Conservation (phyloP, 176 grass and related monocot genomes). For the Saccharum spontaneum region DNA sequence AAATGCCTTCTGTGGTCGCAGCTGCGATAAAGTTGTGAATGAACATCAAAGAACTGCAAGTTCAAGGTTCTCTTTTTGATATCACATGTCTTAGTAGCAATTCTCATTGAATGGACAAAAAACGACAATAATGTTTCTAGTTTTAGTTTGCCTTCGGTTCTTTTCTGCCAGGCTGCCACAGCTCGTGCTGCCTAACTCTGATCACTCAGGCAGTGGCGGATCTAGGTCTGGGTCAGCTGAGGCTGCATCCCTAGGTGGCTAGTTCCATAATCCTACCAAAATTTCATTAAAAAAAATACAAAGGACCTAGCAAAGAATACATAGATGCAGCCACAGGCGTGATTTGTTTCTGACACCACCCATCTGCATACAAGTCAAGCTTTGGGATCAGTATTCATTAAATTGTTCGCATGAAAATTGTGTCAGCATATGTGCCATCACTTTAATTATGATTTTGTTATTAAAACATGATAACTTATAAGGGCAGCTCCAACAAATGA, state of each 20-base stretch:
- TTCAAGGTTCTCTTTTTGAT: conserved; percentile 78
- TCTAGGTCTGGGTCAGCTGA: neutral
- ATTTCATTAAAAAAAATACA: neutral
- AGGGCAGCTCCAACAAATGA: no score
- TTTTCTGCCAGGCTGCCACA: conserved; percentile 9
- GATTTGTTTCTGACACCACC: neutral
- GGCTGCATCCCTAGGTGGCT: neutral
- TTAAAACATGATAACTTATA: neutral
- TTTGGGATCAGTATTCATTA: neutral
- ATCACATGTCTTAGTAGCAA: conserved; percentile 18
- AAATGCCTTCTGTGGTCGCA: conserved; percentile 75
- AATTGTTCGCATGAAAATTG: neutral
- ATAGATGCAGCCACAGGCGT: neutral
- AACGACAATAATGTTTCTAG: neutral
- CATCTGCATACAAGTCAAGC: neutral
- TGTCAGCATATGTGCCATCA: neutral
- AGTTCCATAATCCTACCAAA: neutral
- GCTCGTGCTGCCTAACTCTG: neutral
- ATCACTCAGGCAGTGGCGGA: neutral
- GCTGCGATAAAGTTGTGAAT: conserved; percentile 66
- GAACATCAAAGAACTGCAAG: conserved; percentile 88
- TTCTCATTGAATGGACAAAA: conserved; percentile 5
- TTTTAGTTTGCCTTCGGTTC: conserved; percentile 21
- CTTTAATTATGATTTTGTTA: neutral
- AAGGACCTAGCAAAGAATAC: neutral